Base-by-base conservation (phyloP, 169 alveolate genomes). In the Eimeria brunetti region DNA sequence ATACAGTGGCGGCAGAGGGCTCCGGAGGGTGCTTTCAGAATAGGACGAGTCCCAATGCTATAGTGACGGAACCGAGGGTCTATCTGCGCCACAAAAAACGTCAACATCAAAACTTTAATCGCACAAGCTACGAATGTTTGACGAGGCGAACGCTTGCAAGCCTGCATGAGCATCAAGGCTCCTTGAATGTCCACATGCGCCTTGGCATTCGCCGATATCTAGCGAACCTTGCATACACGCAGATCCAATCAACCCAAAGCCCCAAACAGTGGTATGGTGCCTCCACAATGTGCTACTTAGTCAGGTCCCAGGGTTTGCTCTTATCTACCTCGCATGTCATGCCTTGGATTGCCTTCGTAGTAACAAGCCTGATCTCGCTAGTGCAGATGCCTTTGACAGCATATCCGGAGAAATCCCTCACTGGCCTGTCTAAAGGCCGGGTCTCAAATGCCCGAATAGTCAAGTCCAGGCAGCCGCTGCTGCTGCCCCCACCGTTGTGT, bases 11-110 rank as follows among this genome's bases (percentile, higher is more conserved):
- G 95, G 49, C 95, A 91, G 58, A 91, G 95, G 53, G 69, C 89
- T 0, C 95, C 95, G 64, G 84, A 64, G 49, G 90, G 90, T 14
- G 91, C 53, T 56, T 49, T 53, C 71, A 91, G 84, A 60, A 91
- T 91, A 27, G 95, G 95, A 16, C 95, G 80, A 41, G 95, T 91
- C 33, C 95, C 95, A 64, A 91, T 91, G 90, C 95, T 58, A 84
- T 76, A 91, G 58, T 41, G 91, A 36, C 56, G 83, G 85, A 91
- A 91, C 2, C 95, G 95, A 36, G 95, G 95, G 67, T 91, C 95
- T 30, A 91, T 91, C 90, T 89, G 95, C 14, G 53, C 22, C 85
- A 75, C 12, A 33, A 22, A 71, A 58, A 75, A 75, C 60, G 60
- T 75, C 60, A 58, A 75, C 85, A 46, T 46, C 16, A 33, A 22